Evolutionary conservation across 768 basidiomycete species (phyloP).

Genomic region (Tylopilus plumbeoviolaceoides): DNA sequence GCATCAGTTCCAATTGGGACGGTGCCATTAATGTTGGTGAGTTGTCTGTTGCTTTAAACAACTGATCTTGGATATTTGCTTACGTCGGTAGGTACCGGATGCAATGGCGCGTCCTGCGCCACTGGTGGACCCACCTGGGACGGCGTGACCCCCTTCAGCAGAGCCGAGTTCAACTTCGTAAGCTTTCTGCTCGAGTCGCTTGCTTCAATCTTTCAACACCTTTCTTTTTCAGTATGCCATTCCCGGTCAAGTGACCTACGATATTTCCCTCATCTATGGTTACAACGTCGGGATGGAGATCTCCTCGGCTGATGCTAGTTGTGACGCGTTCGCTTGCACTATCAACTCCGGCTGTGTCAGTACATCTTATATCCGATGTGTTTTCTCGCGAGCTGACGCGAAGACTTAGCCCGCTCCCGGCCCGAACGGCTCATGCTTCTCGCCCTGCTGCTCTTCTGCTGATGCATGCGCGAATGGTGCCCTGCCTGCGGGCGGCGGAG

Average conservation of each 20-base stretch:
- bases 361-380: neutral
- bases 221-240: constrained; percentile 16
- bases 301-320: constrained; percentile 22
- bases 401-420: constrained; percentile 25
- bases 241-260: constrained; percentile 28
- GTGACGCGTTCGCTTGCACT: constrained; percentile 31
- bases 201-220: neutral
- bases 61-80: neutral
- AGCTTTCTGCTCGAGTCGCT: neutral
- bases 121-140: constrained; percentile 31
- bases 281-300: constrained; percentile 35
- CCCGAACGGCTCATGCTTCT: constrained; percentile 24
- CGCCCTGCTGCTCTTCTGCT: constrained; percentile 28
- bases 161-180: constrained; percentile 33
- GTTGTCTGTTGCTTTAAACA: neutral
- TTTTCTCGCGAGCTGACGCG: neutral
- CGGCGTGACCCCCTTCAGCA: constrained; percentile 30
- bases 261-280: constrained; percentile 33
- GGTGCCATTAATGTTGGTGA: constrained; percentile 30
- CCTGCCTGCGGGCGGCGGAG: constrained; percentile 26
- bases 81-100: constrained; percentile 26
- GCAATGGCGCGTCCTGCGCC: constrained; percentile 19
- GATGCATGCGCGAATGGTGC: constrained; percentile 27
- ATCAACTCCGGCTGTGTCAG: constrained; percentile 31
- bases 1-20: constrained; percentile 30